Evolutionary conservation across 2,329 filamentous ascomycete genomes (phyloP), one percentile per base, ranked within the genome.

Genomic region (Aspergillus sp.): DNA sequence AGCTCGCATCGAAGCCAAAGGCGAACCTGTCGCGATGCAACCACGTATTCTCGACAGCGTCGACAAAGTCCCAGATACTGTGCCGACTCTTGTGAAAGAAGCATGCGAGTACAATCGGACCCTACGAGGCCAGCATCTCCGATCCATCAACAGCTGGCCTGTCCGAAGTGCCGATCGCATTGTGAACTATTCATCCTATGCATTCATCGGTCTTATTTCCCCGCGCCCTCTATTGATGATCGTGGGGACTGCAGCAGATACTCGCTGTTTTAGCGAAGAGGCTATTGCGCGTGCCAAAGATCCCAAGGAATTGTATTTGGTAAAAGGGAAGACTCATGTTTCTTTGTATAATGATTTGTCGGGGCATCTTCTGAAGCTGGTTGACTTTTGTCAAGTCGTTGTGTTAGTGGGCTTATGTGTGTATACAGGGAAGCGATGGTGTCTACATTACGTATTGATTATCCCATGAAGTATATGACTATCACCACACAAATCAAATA

Each of bases 191-290:
- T 43, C 49, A n/a, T 36, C 53, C 0, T 58, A 42, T 39, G 37
- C 31, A 4, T 54, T 55, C 37, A 50, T 47, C n/a, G 27, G 53
- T 13, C 29, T 55, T 33, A 58, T 59, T 32, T 47, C 46, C 2
- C 56, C 58, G 3, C 47, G 56, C 7, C 56, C 58, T 5, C 35
- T 59, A 33, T 39, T 61, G 30, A 56, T 59, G 53, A 58, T 60
- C 38, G 47, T 51, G 2, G 58, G 57, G 4, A 45, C 40, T 2
- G 38, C 51, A 6, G 58, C 59, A 5, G 51, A 48, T 9, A 57
- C 59, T 9, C 30, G 45, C n/a, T 51, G 49, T 33, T 60, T 47
- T 40, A 59, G 52, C 34, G 43, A 57, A 42, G 43, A 41, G 5
- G 58, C 40, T 2, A 46, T 61, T 6, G 49, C 40, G 26, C 30